These are phyloP conservation scores for Breynia disticha DNA, from an alignment of 441 rosid genomes.

Conservation along the genomic window DNA sequence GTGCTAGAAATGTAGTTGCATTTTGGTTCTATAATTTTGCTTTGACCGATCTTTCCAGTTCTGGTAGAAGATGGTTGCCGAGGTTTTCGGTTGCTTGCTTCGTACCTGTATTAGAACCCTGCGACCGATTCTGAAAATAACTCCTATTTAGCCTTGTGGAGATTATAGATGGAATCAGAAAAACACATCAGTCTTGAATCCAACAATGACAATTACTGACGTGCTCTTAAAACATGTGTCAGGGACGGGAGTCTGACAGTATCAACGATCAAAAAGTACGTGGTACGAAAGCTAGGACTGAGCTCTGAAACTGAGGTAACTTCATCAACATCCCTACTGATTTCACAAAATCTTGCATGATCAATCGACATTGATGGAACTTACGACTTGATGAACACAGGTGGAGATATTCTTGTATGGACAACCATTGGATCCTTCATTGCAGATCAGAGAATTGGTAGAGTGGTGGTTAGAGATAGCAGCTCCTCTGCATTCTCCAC, in stretches of 20 bases:
- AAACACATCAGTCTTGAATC: not conserved
- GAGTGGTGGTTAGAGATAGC: slow-evolving; percentile 32
- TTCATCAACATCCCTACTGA: not conserved
- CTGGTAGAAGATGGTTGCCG: too few species aligned
- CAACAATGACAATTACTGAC: not conserved
- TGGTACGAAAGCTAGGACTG: slow-evolving; percentile 33
- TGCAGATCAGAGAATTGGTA: slow-evolving; percentile 22
- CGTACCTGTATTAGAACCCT: too few species aligned
- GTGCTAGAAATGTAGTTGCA: too few species aligned
- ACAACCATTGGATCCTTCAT: slow-evolving; percentile 25
- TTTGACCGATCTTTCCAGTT: too few species aligned
- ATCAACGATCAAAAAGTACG: slow-evolving; percentile 29
- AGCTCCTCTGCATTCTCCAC: slow-evolving; percentile 22
- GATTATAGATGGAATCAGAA: not conserved
- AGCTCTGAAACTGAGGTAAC: slow-evolving; percentile 35
- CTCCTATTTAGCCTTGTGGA: too few species aligned
- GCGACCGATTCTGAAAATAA: too few species aligned
- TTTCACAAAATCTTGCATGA: not conserved
- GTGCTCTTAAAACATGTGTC: not conserved
- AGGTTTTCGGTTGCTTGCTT: too few species aligned
- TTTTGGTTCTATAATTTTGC: too few species aligned
- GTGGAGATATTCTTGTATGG: slow-evolving; percentile 33
- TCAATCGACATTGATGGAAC: not conserved
- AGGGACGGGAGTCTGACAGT: slow-evolving; percentile 37
- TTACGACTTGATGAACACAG: slow-evolving; percentile 13